Evolutionary conservation across 73 alveolate species (phyloP), one percentile per base, ranked within the genome.

Genomic region (Paraurostyla sp.): DNA sequence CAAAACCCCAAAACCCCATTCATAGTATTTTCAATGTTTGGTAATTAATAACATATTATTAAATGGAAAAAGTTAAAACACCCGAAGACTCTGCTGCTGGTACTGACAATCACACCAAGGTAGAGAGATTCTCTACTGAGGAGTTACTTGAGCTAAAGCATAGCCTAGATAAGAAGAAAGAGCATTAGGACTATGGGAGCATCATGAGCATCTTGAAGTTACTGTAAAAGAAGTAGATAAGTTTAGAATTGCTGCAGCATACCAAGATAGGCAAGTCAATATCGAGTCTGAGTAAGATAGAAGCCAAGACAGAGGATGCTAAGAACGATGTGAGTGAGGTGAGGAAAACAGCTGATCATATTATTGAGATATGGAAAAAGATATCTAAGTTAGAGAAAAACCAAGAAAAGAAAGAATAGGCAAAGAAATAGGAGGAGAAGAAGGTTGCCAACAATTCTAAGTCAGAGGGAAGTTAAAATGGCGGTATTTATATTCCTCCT

Each of bases 211-310:
- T 41, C 49, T 54, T 52, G 80, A 78, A 54, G 62, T 13, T 54
- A 20, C 46, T 78, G 11, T 30, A 18, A 46, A 23, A 4, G 13
- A 78, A 78, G 78, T 13, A 52, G 46, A 54, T 78, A 40, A 54
- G 38, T 2, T 20, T 20, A 3, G 89, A 78, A 4, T 23, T 51
- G 23, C 45, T 83, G 9, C 41, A 48, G 46, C 46, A 40, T 0
- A 83, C 92, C 11, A 27, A 36, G 9, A 83, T 83, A 22, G 92
- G 92, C 40, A 83, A 83, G 54, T 43, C 58, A 18, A 60, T 83
- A 59, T 30, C 84, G 30, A 52, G 69, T 38, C 35, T 81, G 38
- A 36, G 71, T 0, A 58, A 81, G 23, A 50, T 50, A 11, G 51
- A 54, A 35, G 71, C 63, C 3, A 49, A 27, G 6, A 15, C 48